Conservation (phyloP, 306 rosid species). For the Oemleria cerasiformis region DNA sequence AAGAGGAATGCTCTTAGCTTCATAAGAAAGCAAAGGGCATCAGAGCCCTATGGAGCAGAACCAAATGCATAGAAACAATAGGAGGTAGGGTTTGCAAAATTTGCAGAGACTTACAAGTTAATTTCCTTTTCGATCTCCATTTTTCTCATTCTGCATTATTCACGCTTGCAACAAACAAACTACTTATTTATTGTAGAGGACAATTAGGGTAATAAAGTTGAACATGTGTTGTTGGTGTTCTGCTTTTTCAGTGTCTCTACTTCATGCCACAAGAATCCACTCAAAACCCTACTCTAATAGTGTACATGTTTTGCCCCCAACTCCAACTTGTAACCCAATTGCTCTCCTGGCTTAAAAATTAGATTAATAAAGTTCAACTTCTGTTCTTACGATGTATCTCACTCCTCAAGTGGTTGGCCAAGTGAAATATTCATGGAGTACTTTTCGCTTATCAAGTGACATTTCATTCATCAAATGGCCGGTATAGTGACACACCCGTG, state of each 20-base stretch:
- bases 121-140: constrained; percentile 2
- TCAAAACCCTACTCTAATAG: background rate
- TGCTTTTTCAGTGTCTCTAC: background rate
- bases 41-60: background rate
- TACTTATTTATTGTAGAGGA: background rate
- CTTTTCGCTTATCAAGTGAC: no score
- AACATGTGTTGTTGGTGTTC: background rate
- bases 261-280: background rate
- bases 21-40: constrained; percentile 8
- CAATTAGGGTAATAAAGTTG: background rate
- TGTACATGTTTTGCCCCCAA: background rate
- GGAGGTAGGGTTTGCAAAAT: constrained; percentile 4
- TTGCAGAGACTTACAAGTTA: background rate
- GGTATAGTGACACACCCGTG: no score
- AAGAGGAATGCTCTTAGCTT: background rate
- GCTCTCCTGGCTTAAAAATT: background rate
- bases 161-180: constrained; percentile 10
- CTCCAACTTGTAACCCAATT: background rate
- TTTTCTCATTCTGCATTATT: background rate
- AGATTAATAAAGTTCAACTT: no score
- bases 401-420: background rate
- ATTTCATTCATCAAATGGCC: no score
- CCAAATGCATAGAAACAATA: constrained; percentile 17
- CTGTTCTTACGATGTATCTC: background rate
- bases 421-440: background rate